Base-by-base conservation (phyloP, 257 asterid genomes). In the Jacaranda mimosifolia region DNA sequence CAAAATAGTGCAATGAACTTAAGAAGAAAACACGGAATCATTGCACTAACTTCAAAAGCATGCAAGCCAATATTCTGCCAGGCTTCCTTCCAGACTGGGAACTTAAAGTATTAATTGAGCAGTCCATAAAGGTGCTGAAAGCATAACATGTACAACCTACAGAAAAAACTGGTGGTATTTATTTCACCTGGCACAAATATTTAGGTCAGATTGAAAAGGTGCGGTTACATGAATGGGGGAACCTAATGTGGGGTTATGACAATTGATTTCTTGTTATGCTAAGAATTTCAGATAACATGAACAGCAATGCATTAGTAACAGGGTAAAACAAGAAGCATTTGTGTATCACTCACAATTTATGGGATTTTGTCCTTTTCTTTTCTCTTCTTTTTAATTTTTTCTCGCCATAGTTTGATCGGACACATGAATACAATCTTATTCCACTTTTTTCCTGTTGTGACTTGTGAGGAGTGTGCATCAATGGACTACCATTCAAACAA, bases 111-210 rank as follows among this genome's bases (percentile, higher is more conserved):
- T 21, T 56, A 71, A 77, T 62, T 39, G 52, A 58, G 48, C 46
- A 70, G 40, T 13, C 12, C 77, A 51, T 10, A 39, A n/a, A 42
- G 72, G 70, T 46, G 72, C 49, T 39, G 58, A 65, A 64, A 36
- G 79, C 42, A 52, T 51, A 42, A 57, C 38, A 76, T 8, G 18
- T 53, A 13, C 66, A 77, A 42, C 46, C 77, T 73, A 36, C 38
- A 12, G 70, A 56, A 32, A 32, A 45, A 58, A 9, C 63, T 36
- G 3, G 12, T 12, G 18, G 9, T 62, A 38, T 79, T 68, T 17
- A 65, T 26, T 55, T 48, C 51, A 45, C 45, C n/a, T 70, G 67
- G 32, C 35, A 63, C 60, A 19, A 15, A 14, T 42, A 81, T 56
- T 15, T 49, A 14, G 72, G 73, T 73, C 58, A 66, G 69, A 26